Evolutionary conservation across 169 alveolate species (phyloP).

Genomic region (Besnoitia besnoiti): DNA sequence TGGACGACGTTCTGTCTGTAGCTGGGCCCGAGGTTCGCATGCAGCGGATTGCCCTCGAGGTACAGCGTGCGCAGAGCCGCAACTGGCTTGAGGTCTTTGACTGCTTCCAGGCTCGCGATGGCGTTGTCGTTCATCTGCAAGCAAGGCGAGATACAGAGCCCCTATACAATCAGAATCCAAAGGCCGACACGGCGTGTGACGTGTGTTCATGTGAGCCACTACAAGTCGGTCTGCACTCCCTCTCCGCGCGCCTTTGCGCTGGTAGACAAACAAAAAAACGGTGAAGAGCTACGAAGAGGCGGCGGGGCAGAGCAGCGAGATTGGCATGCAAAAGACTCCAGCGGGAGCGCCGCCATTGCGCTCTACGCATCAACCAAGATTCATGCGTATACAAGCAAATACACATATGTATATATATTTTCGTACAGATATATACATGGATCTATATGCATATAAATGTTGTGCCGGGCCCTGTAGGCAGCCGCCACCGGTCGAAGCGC

Average conservation of each 20-base stretch:
- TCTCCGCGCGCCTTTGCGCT: too few species aligned
- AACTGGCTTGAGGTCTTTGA: constrained; percentile 55
- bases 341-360: too few species aligned
- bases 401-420: not conserved
- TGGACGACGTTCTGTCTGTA: constrained; percentile 71
- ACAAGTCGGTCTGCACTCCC: not conserved
- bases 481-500: too few species aligned
- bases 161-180: too few species aligned
- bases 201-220: not conserved
- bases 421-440: not conserved
- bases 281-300: too few species aligned
- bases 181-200: not conserved
- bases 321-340: too few species aligned
- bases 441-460: not conserved
- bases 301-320: too few species aligned
- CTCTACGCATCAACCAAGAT: not conserved
- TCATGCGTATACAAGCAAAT: not conserved
- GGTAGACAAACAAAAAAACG: too few species aligned
- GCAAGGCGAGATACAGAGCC: too few species aligned
- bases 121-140: constrained; percentile 75
- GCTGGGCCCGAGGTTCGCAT: constrained; percentile 74
- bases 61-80: constrained; percentile 70
- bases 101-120: constrained; percentile 59
- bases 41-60: constrained; percentile 77
- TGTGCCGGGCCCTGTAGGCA: too few species aligned